phyloP scores from a whole-genome alignment of 2,329 filamentous ascomycete genomes.

The Magnaporthiopsis incrustans region DNA sequence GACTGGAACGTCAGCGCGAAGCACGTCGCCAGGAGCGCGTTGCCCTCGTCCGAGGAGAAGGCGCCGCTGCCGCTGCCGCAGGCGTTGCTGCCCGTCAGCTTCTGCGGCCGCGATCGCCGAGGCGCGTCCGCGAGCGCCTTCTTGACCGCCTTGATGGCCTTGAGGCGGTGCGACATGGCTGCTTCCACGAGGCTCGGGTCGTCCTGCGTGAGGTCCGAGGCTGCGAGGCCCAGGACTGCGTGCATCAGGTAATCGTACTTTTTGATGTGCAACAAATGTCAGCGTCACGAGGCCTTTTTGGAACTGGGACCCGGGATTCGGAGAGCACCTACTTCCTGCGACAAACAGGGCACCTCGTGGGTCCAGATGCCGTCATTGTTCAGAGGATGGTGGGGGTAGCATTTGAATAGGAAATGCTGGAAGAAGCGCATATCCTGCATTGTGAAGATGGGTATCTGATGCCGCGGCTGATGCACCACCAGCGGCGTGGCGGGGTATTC shows the following conservation, averaged over 20 bases:
- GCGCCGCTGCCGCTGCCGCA: not conserved
- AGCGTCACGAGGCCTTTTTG: too few relatives aligned
- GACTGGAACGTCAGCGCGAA: slow-evolving; percentile 53
- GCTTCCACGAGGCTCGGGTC: slow-evolving; percentile 44
- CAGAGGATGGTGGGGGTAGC: slow-evolving; percentile 56
- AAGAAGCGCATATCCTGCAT: slow-evolving; percentile 61
- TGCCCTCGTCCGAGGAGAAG: slow-evolving; percentile 42
- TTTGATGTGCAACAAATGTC: not conserved
- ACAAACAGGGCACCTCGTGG: slow-evolving; percentile 57
- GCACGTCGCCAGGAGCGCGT: slow-evolving; percentile 51
- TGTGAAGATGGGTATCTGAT: slow-evolving; percentile 50
- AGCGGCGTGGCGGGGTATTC: slow-evolving; percentile 49
- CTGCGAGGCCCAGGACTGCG: slow-evolving; percentile 59
- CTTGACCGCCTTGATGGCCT: slow-evolving; percentile 56
- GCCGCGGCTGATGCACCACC: slow-evolving; percentile 47
- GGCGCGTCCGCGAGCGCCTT: slow-evolving; percentile 38
- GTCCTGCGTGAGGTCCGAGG: slow-evolving; percentile 51
- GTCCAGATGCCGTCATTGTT: slow-evolving; percentile 61
- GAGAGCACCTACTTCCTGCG: slow-evolving; percentile 47
- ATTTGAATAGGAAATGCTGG: slow-evolving; percentile 55
- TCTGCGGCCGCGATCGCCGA: slow-evolving; percentile 14
- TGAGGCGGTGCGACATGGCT: slow-evolving; percentile 56
- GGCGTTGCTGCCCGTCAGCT: not conserved
- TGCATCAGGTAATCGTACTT: slow-evolving; percentile 63
- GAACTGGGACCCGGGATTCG: too few relatives aligned